phyloP scores from a whole-genome alignment of 2,329 filamentous ascomycete species.

The Colletotrichum nymphaeae region DNA sequence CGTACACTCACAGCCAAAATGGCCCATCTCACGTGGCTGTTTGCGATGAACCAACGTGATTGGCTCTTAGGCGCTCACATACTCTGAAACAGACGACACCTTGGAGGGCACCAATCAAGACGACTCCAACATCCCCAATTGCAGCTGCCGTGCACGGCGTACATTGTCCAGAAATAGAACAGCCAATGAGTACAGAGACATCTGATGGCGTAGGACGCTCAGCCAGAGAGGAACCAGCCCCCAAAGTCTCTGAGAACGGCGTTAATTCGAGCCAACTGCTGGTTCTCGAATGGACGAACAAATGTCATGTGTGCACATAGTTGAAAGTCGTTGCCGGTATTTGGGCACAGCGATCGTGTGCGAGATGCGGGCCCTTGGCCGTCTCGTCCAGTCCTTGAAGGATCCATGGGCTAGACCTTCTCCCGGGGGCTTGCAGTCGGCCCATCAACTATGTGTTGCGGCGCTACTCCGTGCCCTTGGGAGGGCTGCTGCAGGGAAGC shows the following conservation, averaged over 20 bases:
- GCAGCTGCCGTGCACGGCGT: constrained; percentile 11
- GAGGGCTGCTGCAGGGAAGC: background rate
- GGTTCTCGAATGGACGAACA: background rate
- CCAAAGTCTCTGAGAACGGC: background rate
- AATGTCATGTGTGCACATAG: too few species aligned
- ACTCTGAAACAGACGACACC: constrained; percentile 50
- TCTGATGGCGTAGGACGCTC: constrained; percentile 3
- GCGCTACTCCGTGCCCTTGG: constrained; percentile 6
- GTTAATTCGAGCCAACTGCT: background rate
- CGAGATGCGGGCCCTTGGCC: constrained; percentile 9
- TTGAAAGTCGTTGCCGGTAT: background rate
- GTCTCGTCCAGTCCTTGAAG: constrained; percentile 4
- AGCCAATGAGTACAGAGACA: constrained; percentile 2
- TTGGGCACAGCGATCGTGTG: background rate
- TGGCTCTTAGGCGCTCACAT: constrained; percentile 46
- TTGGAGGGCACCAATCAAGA: constrained; percentile 31
- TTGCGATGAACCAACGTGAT: constrained; percentile 33
- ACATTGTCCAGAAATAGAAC: constrained; percentile 34
- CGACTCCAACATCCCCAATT: background rate
- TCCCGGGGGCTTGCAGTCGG: constrained; percentile 5
- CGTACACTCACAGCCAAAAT: background rate
- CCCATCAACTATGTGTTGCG: constrained; percentile 9
- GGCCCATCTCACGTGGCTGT: background rate
- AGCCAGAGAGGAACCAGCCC: background rate
- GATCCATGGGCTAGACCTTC: constrained; percentile 16